phyloP scores from a whole-genome alignment of 305 asterid species.

The Fraxinus albicans region DNA sequence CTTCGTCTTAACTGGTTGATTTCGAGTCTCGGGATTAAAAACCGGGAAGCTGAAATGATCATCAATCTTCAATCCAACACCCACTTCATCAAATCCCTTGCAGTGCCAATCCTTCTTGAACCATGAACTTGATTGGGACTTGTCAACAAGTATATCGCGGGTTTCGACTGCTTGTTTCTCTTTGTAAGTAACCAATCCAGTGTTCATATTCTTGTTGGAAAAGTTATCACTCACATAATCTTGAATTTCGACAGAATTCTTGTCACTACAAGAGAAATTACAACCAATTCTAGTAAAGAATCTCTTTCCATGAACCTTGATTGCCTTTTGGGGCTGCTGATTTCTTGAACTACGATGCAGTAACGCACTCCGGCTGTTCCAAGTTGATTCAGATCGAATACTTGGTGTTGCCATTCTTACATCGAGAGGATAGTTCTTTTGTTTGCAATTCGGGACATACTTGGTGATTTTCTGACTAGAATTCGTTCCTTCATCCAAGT shows the following conservation, averaged over 20 bases:
- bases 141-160: constrained; percentile 9
- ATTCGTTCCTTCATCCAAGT: constrained; percentile 36
- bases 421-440: constrained; percentile 13
- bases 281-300: constrained; percentile 59
- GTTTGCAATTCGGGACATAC: neutral
- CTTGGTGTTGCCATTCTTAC: constrained; percentile 32
- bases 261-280: constrained; percentile 56
- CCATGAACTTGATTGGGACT: neutral
- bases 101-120: constrained; percentile 14
- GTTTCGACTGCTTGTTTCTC: constrained; percentile 19
- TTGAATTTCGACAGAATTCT: constrained; percentile 46
- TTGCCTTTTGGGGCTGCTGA: constrained; percentile 22
- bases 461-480: constrained; percentile 4
- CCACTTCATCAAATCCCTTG: constrained; percentile 31
- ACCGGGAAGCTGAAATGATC: constrained; percentile 33
- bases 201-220: constrained; percentile 14
- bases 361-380: constrained; percentile 38
- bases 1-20: constrained; percentile 5
- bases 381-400: constrained; percentile 39
- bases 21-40: constrained; percentile 25
- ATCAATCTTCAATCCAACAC: constrained; percentile 13
- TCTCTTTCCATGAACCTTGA: constrained; percentile 33
- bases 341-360: constrained; percentile 23
- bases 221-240: constrained; percentile 20
- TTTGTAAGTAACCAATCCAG: constrained; percentile 17